phyloP scores from a whole-genome alignment of 1,284 basidiomycete species.

The Puccinia coronata region DNA sequence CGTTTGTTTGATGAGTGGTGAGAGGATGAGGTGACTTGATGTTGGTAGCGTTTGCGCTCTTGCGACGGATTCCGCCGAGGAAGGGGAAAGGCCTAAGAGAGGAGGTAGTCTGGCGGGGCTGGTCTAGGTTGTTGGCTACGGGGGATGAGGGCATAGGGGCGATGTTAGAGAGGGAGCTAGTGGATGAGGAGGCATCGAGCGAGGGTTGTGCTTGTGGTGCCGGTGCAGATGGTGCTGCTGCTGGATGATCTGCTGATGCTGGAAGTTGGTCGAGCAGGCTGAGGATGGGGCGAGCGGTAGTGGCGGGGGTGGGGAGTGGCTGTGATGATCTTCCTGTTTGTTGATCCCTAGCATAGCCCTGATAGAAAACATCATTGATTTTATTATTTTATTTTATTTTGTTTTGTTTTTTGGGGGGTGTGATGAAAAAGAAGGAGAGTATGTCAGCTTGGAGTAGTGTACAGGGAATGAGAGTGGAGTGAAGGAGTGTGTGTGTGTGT shows the following conservation, averaged over 20 bases:
- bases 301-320: neutral
- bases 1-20: neutral
- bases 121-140: neutral
- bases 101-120: conserved; percentile 2
- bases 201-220: conserved; percentile 20
- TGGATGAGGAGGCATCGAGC: conserved; percentile 23
- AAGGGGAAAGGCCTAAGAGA: conserved; percentile 47
- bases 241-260: conserved; percentile 8
- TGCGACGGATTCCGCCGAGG: conserved; percentile 28
- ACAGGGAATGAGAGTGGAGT: neutral
- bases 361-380: neutral
- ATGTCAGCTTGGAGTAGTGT: neutral
- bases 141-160: neutral
- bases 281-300: conserved; percentile 1
- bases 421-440: neutral
- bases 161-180: conserved; percentile 20
- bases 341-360: conserved; percentile 46
- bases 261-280: conserved; percentile 22
- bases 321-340: conserved; percentile 19
- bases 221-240: conserved; percentile 25
- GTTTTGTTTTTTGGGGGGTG: neutral
- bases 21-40: conserved; percentile 15
- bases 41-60: conserved; percentile 31
- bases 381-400: neutral
- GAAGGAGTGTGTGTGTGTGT: too few species aligned